phyloP scores from a whole-genome alignment of 2,329 filamentous ascomycete genomes.

The Colletotrichum lentis region DNA sequence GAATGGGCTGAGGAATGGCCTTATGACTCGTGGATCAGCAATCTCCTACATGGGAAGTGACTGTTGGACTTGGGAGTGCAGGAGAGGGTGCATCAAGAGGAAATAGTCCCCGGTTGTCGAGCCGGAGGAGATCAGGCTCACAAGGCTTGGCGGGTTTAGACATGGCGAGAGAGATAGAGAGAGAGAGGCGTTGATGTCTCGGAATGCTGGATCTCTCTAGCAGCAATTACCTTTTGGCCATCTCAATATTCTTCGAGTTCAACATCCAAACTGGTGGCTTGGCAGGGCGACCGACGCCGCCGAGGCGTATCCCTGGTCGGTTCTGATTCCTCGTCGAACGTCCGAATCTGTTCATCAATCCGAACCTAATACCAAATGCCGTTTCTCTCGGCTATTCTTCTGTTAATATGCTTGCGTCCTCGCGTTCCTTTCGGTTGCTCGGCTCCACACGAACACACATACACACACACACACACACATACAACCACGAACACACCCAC shows the following conservation, averaged over 20 bases:
- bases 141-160: not conserved
- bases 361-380: constrained; percentile 14
- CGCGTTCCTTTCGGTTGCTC: constrained; percentile 1
- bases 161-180: no score
- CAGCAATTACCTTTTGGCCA: not conserved
- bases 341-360: not conserved
- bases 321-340: not conserved
- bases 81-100: not conserved
- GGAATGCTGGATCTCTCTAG: not conserved
- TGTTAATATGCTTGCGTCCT: no score
- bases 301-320: not conserved
- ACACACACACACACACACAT: no score
- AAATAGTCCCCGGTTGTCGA: constrained; percentile 6
- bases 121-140: constrained; percentile 2
- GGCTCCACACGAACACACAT: constrained; percentile 6
- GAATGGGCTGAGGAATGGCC: constrained; percentile 6
- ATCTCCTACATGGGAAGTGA: constrained; percentile 14
- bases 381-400: not conserved
- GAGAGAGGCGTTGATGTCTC: not conserved
- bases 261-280: constrained; percentile 34
- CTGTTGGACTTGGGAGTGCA: constrained; percentile 23
- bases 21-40: constrained; percentile 22
- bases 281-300: constrained; percentile 7
- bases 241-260: not conserved
- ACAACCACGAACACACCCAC: constrained; percentile 10